Evolutionary conservation across 2,329 filamentous ascomycete genomes (phyloP).

Genomic region (Trichophyton schoenleinii): DNA sequence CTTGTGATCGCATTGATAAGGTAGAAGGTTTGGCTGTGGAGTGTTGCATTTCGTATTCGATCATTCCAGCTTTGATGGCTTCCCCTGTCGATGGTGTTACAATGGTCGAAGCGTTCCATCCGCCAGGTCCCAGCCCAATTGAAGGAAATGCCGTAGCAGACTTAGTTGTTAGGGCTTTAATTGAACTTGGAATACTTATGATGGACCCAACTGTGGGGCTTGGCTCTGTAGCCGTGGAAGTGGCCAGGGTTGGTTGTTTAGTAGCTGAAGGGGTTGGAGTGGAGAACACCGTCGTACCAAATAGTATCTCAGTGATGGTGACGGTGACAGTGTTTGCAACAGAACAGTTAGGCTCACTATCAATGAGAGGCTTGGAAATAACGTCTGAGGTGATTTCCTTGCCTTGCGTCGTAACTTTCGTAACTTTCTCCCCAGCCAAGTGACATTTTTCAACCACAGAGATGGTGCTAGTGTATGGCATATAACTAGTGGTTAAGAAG

Average conservation of each 20-base stretch:
- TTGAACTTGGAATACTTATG: background rate
- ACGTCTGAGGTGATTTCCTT: background rate
- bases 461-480: background rate
- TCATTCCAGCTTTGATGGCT: background rate
- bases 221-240: background rate
- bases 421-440: background rate
- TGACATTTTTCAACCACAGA: background rate
- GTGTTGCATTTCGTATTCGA: background rate
- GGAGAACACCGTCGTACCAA: background rate
- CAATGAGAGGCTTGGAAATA: background rate
- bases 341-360: background rate
- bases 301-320: background rate
- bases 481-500: background rate
- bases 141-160: background rate
- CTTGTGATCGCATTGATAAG: background rate
- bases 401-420: too few species aligned
- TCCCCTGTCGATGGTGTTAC: background rate
- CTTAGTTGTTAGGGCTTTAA: background rate
- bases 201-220: background rate
- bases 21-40: background rate
- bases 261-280: background rate
- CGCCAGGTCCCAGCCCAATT: background rate
- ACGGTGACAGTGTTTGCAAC: background rate
- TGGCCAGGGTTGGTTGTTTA: background rate
- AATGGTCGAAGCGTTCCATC: slow-evolving; percentile 1